phyloP scores from a whole-genome alignment of 192 early-diverging fungal genomes.

The Dissophora globulifera region DNA sequence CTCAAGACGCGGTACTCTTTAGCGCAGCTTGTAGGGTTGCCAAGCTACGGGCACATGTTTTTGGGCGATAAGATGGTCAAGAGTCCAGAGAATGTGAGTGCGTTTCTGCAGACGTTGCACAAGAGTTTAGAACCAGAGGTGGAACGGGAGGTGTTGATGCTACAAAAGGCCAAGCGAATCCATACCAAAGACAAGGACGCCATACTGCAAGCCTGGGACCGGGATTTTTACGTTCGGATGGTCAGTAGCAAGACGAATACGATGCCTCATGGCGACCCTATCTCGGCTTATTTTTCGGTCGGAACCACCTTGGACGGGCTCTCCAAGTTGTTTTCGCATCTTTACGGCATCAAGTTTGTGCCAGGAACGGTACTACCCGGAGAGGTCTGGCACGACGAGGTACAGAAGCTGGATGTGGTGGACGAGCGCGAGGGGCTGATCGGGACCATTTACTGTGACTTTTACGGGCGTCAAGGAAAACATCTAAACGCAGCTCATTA shows the following conservation, averaged over 20 bases:
- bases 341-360: slow-evolving; percentile 90
- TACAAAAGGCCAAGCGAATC: slow-evolving; percentile 75
- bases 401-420: slow-evolving; percentile 90
- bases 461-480: slow-evolving; percentile 81
- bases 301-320: slow-evolving; percentile 89
- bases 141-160: slow-evolving; percentile 77
- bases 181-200: slow-evolving; percentile 87
- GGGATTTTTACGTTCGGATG: slow-evolving; percentile 72
- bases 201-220: slow-evolving; percentile 84
- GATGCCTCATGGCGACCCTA: slow-evolving; percentile 54
- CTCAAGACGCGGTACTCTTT: slow-evolving; percentile 78
- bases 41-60: slow-evolving; percentile 86
- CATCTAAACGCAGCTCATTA: slow-evolving; percentile 95
- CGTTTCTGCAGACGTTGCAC: slow-evolving; percentile 81
- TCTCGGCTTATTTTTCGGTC: slow-evolving; percentile 86
- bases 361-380: slow-evolving; percentile 74
- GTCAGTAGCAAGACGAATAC: slow-evolving; percentile 53
- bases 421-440: slow-evolving; percentile 88
- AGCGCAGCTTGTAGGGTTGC: slow-evolving; percentile 78
- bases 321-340: slow-evolving; percentile 81
- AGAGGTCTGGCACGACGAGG: slow-evolving; percentile 92
- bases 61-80: slow-evolving; percentile 95
- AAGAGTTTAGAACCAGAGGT: slow-evolving; percentile 70
- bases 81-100: slow-evolving; percentile 82
- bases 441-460: slow-evolving; percentile 95